phyloP scores from a whole-genome alignment of 148 eudicot species.

The Pharnaceum exiguum region DNA sequence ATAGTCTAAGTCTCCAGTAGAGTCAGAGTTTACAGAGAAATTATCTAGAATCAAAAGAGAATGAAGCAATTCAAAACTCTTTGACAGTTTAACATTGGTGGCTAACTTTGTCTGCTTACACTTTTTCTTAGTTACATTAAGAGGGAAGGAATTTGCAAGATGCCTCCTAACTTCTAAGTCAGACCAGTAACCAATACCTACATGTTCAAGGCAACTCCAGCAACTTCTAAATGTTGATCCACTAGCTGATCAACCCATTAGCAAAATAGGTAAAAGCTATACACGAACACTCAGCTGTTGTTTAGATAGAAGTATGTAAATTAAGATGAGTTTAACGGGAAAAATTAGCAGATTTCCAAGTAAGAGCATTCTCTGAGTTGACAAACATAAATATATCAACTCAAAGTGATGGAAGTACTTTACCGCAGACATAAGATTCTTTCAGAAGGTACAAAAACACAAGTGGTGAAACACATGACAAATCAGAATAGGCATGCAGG shows the following conservation, averaged over 20 bases:
- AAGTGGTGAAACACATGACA: slow-evolving; percentile 80
- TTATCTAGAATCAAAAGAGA: no score
- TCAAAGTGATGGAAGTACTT: slow-evolving; percentile 6
- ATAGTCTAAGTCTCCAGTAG: not conserved
- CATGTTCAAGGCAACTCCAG: not conserved
- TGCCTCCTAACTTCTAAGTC: not conserved
- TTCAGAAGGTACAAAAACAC: slow-evolving; percentile 78
- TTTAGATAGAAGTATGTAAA: not conserved
- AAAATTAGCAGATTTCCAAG: not conserved
- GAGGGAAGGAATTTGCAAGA: no score
- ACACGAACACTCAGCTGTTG: not conserved
- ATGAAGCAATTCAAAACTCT: no score
- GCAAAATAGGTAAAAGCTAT: not conserved
- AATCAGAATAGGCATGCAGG: slow-evolving; percentile 70
- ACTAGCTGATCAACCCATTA: not conserved
- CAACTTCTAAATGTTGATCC: not conserved
- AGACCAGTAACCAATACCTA: no score
- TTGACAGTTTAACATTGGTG: not conserved
- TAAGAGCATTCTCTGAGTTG: not conserved
- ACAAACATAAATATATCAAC: not conserved
- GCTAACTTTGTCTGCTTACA: not conserved
- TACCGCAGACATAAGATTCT: slow-evolving; percentile 75
- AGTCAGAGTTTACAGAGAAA: no score
- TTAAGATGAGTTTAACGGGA: slow-evolving; percentile 1
- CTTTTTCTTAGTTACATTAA: not conserved